Conservation (phyloP, 139 green algal genomes). For the Chlamydomonas sp. region DNA sequence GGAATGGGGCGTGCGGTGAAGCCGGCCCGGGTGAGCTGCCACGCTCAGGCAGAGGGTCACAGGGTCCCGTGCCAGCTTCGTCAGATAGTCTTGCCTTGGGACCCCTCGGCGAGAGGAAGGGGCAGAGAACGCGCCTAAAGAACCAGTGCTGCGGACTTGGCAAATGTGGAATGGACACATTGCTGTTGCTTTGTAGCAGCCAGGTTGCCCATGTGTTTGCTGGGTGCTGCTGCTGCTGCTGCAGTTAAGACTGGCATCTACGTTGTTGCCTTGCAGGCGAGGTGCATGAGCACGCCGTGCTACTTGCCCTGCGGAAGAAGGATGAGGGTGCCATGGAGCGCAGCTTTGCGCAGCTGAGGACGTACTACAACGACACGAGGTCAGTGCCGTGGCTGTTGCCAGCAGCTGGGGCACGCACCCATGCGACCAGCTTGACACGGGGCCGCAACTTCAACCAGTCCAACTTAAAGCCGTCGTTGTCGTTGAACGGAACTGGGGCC, state of each 20-base stretch:
- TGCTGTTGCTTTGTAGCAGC: neutral
- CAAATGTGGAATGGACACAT: neutral
- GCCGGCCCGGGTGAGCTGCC: neutral
- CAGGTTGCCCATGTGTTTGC: too few relatives aligned
- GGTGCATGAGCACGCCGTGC: constrained; percentile 88
- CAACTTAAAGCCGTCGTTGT: too few relatives aligned
- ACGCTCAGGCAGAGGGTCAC: neutral
- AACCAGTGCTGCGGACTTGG: neutral
- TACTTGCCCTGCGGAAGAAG: constrained; percentile 78
- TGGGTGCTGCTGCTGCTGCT: neutral
- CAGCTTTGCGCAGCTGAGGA: constrained; percentile 88
- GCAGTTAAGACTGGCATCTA: neutral
- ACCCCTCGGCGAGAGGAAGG: too few relatives aligned
- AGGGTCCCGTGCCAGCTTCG: neutral
- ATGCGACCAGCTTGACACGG: too few relatives aligned
- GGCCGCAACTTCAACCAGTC: too few relatives aligned
- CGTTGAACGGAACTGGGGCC: too few relatives aligned
- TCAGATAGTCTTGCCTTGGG: too few relatives aligned
- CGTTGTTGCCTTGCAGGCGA: constrained; percentile 67
- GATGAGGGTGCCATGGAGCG: constrained; percentile 92
- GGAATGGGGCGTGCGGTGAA: neutral
- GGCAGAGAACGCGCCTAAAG: too few relatives aligned
- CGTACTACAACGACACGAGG: constrained; percentile 91
- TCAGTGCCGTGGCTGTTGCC: constrained; percentile 11
- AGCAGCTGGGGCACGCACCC: neutral